A percentile compares a stretch with the other conserved stretches of the same genome.
Conservation (phyloP, 306 rosid species). For the Gynostemma pentaphyllum region DNA sequence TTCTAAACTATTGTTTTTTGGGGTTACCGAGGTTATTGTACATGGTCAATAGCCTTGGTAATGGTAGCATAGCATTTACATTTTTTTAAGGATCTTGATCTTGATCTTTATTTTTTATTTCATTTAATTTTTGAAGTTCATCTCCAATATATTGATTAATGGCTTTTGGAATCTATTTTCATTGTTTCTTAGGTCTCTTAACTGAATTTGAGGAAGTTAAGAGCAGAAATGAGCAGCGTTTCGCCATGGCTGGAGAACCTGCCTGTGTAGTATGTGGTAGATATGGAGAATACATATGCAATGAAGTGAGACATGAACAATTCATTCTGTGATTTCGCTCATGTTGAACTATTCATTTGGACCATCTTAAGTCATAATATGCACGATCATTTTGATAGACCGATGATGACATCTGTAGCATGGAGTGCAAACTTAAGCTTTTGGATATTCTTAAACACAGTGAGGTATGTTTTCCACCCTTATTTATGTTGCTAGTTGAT, state of each 20-base stretch:
- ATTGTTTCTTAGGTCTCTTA: conserved; percentile 19
- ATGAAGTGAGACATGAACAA: conserved; percentile 39
- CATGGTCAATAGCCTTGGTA: background rate
- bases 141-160: background rate
- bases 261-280: conserved; percentile 70
- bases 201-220: conserved; percentile 33
- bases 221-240: conserved; percentile 55
- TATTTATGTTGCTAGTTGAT: conserved; percentile 1
- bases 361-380: conserved; percentile 5
- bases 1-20: background rate
- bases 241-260: conserved; percentile 68
- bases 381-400: conserved; percentile 40
- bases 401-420: conserved; percentile 76
- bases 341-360: conserved; percentile 1
- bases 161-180: conserved; percentile 2
- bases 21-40: background rate
- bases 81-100: background rate
- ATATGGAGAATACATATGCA: conserved; percentile 83
- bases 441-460: conserved; percentile 32
- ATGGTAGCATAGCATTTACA: background rate
- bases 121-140: background rate
- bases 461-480: conserved; percentile 25
- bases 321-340: conserved; percentile 1
- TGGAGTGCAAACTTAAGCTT: conserved; percentile 74
- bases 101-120: too few species aligned